Evolutionary conservation across 2,329 filamentous ascomycete species (phyloP), one percentile per base, ranked within the genome.

Genomic region (Dendryphion nanum): DNA sequence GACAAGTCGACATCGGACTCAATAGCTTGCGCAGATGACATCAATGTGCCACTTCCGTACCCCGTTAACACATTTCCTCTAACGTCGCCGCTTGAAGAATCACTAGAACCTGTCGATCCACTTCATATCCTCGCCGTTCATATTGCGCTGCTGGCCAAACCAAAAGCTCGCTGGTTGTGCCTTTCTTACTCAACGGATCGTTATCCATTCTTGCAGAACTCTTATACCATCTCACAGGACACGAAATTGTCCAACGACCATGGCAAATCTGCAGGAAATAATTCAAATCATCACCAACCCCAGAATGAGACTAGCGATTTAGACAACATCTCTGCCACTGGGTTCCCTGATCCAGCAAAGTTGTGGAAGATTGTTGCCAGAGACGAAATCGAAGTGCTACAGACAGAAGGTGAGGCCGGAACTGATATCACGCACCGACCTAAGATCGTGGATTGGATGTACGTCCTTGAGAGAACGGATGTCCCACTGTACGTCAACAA

Each of bases 121-220:
- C 36, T 70, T 3, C 56, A 64, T 24, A 44, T 70, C 17, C 48
- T 70, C 29, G 66, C 66, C 12, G 52, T 70, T 2, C 62, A 71
- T 41, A 50, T 71, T 6, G 67, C 68, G 1, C 50, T 62, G 3
- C 40, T 69, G 4, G 53, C 66, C 1, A 64, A 58, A 33, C 63
- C 66, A 3, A 53, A 52, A 4, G 64, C 56, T 4, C 53, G 51
- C 16, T 71, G 68, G 68, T 59, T 71, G 32, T 47, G 59, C 4
- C 41, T 70, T 3, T 68, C 66, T 0, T 71, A 69, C 42, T 65
- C 63, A 0, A 45, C 49, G n/a, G 61, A 66, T 15, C 59, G 68
- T 12, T 71, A 67, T 35, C 60, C 61, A 2, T 70, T 69, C 34
- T 30, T 64, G 4, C 40, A 33, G 42, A 29, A 14, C 28, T 24